Percentiles rank a stretch among this genome's conserved stretches.
These are phyloP conservation scores for Tetrahymena borealis DNA, from an alignment of 73 alveolate species.

Conservation along the genomic window DNA sequence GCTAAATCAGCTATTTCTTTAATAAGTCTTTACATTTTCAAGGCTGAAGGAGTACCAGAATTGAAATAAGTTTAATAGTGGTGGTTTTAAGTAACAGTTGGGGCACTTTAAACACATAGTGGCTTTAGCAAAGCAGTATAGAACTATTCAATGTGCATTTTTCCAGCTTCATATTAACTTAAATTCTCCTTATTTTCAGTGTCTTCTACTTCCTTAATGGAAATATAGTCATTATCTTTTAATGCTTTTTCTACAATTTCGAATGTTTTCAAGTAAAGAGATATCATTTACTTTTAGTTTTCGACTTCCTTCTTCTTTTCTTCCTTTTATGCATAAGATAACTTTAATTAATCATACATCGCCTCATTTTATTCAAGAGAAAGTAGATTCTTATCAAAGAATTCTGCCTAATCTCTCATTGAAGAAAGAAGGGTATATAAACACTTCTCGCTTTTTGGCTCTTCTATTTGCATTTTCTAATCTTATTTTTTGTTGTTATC, in stretches of 20 bases:
- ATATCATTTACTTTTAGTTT: background rate
- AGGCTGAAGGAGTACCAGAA: conserved; percentile 15
- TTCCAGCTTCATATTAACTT: background rate
- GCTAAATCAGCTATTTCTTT: conserved; percentile 91
- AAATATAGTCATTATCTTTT: background rate
- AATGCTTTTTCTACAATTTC: background rate
- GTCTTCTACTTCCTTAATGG: background rate
- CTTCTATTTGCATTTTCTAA: background rate
- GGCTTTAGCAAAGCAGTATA: conserved; percentile 6
- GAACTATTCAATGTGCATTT: conserved; percentile 13
- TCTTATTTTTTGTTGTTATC: background rate
- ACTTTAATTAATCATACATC: background rate
- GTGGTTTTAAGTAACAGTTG: background rate
- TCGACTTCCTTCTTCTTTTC: background rate
- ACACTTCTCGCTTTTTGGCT: background rate
- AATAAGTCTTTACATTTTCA: conserved; percentile 57
- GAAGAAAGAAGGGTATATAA: background rate
- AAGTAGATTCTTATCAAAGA: background rate
- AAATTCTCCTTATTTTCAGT: background rate
- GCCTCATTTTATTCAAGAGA: background rate
- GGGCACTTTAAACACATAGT: conserved; percentile 4
- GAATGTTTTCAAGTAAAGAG: background rate
- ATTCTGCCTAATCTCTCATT: background rate
- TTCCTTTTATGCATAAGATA: background rate
- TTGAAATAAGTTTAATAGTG: background rate